Evolutionary conservation across 805 yeast genomes (phyloP), one percentile per base, ranked within the genome.

Genomic region (Kazachstania kunashirensis): DNA sequence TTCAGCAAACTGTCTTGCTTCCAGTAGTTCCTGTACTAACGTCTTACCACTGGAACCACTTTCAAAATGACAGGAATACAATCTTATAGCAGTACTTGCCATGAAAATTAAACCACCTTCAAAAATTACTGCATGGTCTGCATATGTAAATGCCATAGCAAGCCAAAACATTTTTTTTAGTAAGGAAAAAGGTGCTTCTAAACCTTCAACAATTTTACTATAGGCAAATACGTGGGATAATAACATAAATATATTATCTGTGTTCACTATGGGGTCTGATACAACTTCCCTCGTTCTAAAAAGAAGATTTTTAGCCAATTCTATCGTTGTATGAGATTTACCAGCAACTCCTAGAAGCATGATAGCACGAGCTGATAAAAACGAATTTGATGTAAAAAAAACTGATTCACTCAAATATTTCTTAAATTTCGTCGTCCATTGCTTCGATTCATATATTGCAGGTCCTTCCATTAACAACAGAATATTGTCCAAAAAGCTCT

Each of bases 281-380:
- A 59, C 37, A 7, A 70, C 55, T 24, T 59, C 62, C 38, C 62
- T 48, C 1, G 62, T 52, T 35, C 55, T 58, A 3, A 37, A 31
- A 8, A 58, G 35, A 18, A 59, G 31, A 32, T 52, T 54, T 29
- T 45, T 50, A 28, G 70, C 72, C 46, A 63, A 50, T n/a, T 66
- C 63, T 47, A 78, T 83, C 34, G 74, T 73, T 18, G 80, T 71
- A 19, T 84, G 85, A 10, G 66, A 59, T 42, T 72, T 73, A 0
- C 84, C 70, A 30, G 84, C 55, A 25, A 79, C 73, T 27, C 95
- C 92, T 13, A 83, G 66, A 5, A 82, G 70, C 43, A 83, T 62
- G 43, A 79, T 61, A 0, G 86, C 83, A 37, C 89, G 66, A 5
- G 75, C 72, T 47, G 81, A 83, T 34, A 82, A 65, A 25, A 77